Conservation (phyloP, 805 yeast species). For the Crinitomyces ghanaensis region DNA sequence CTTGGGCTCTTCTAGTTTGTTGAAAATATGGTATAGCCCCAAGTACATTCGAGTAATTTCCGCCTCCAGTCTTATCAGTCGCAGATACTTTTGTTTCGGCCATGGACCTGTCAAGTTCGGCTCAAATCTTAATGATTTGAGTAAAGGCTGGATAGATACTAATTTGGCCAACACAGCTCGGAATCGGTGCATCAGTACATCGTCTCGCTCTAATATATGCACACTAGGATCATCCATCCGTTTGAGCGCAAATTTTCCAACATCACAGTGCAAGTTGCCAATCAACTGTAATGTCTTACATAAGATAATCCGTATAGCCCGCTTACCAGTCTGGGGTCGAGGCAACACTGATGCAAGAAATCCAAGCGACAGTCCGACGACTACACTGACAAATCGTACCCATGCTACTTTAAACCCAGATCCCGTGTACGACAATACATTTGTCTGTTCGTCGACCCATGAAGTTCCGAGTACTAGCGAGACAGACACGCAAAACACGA, state of each 20-base stretch:
- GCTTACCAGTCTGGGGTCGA: slow-evolving; percentile 23
- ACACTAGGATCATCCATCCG: slow-evolving; percentile 14
- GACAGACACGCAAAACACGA: slow-evolving; percentile 21
- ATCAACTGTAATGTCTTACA: slow-evolving; percentile 18
- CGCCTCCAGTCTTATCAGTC: slow-evolving; percentile 17
- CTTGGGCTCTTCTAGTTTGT: slow-evolving; percentile 18
- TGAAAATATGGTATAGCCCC: slow-evolving; percentile 19
- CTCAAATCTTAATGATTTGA: slow-evolving; percentile 21
- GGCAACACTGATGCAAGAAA: slow-evolving; percentile 25
- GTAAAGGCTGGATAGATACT: slow-evolving; percentile 6
- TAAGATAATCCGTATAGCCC: slow-evolving; percentile 20
- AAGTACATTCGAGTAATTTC: slow-evolving; percentile 21
- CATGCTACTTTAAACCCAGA: slow-evolving; percentile 25
- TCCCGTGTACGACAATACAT: slow-evolving; percentile 15
- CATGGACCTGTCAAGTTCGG: slow-evolving; percentile 26
- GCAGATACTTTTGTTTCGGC: slow-evolving; percentile 23
- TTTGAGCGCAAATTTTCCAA: slow-evolving; percentile 23
- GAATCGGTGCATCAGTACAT: slow-evolving; percentile 14
- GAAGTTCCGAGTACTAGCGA: slow-evolving; percentile 24
- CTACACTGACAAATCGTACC: slow-evolving; percentile 25
- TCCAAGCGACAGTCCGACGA: slow-evolving; percentile 22
- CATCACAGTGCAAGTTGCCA: slow-evolving; percentile 21
- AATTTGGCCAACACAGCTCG: slow-evolving; percentile 10
- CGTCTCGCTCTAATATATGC: slow-evolving; percentile 17
- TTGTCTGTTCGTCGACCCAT: slow-evolving; percentile 20